Conservation (phyloP, 192 early-diverging fungal species). For the Podila verticillata region DNA sequence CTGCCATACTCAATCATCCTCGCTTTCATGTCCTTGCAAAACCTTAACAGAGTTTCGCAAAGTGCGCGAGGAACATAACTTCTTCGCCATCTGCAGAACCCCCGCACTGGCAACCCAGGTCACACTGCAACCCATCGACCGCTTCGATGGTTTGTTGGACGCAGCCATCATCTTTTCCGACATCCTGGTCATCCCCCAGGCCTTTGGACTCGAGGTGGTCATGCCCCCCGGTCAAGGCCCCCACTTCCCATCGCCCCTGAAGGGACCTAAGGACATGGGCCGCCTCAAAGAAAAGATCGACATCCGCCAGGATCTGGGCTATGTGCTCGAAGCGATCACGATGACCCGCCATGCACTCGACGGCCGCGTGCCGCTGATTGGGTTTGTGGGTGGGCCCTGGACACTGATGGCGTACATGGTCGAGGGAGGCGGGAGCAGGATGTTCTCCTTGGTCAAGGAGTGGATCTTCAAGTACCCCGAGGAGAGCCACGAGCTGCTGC, state of each 20-base stretch:
- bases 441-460: constrained; percentile 84
- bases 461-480: constrained; percentile 87
- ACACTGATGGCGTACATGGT: constrained; percentile 98
- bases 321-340: constrained; percentile 94
- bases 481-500: constrained; percentile 79
- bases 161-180: constrained; percentile 99
- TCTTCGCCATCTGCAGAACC: constrained; percentile 91
- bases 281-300: constrained; percentile 69
- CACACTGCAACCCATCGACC: constrained; percentile 94
- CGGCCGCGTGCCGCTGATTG: constrained; percentile 91
- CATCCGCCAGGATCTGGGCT: constrained; percentile 79
- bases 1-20: neutral
- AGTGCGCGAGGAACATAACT: constrained; percentile 82
- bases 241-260: constrained; percentile 83
- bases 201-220: constrained; percentile 90
- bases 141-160: constrained; percentile 88
- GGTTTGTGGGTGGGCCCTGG: constrained; percentile 97
- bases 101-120: constrained; percentile 91
- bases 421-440: constrained; percentile 93
- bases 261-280: constrained; percentile 71
- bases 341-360: constrained; percentile 85
- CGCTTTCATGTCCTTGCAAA: neutral
- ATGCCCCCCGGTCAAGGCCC: constrained; percentile 92
- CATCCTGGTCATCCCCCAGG: constrained; percentile 97
- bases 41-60: constrained; percentile 90